Evolutionary conservation across 768 basidiomycete species (phyloP).

Genomic region (Clitopilus passeckerianus): DNA sequence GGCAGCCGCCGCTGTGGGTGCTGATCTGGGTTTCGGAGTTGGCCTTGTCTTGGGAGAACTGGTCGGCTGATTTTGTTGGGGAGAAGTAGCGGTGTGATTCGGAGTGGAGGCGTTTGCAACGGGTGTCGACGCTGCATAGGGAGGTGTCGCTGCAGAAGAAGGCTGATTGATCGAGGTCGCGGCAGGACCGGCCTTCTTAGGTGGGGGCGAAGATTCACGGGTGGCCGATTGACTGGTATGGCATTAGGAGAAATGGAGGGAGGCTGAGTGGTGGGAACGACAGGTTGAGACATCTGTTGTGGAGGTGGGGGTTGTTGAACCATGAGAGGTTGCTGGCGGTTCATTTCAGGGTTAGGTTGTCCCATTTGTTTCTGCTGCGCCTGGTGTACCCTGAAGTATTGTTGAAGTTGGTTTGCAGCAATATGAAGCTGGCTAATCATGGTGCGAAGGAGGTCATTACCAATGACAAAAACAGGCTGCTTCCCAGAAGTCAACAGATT

Average conservation of each 20-base stretch:
- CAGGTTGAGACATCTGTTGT: constrained; percentile 15
- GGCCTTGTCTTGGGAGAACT: constrained; percentile 67
- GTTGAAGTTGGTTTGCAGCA: constrained; percentile 5
- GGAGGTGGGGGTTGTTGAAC: constrained; percentile 17
- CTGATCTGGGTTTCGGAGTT: constrained; percentile 28
- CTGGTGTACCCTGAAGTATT: constrained; percentile 13
- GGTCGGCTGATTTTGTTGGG: constrained; percentile 39
- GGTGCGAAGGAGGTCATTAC: constrained; percentile 30
- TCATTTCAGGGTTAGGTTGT: not conserved
- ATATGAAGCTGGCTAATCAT: constrained; percentile 27
- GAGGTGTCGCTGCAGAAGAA: constrained; percentile 25
- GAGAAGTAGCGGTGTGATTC: constrained; percentile 48
- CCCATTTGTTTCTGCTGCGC: constrained; percentile 6
- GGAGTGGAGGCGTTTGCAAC: constrained; percentile 47
- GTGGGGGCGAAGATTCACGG: constrained; percentile 13
- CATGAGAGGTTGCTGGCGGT: not conserved
- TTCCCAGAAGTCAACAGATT: constrained; percentile 26
- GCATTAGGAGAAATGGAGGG: constrained; percentile 13
- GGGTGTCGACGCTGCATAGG: constrained; percentile 36
- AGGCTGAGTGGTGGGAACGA: constrained; percentile 9
- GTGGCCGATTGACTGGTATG: constrained; percentile 11
- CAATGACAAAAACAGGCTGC: constrained; percentile 34
- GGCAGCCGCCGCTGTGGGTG: constrained; percentile 25
- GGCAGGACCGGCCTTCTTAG: constrained; percentile 22
- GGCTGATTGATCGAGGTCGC: constrained; percentile 13